Evolutionary conservation across 768 basidiomycete genomes (phyloP).

Genomic region (Tylopilus balloui): DNA sequence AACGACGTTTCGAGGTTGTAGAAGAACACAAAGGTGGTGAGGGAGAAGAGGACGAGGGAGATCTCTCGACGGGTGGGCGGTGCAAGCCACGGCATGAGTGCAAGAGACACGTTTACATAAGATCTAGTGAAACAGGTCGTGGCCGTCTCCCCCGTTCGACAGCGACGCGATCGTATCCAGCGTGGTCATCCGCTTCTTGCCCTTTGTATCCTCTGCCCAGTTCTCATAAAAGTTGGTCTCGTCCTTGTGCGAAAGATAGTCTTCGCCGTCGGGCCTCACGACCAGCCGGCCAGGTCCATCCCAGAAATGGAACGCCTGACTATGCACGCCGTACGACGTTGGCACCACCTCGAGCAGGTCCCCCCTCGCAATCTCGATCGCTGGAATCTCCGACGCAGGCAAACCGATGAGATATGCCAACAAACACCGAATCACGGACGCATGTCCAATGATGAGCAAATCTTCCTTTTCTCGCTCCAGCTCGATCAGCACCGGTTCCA

Average conservation of each 20-base stretch:
- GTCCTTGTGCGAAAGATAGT: conserved; percentile 42
- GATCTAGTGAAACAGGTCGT: conserved; percentile 6
- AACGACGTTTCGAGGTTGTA: conserved; percentile 71
- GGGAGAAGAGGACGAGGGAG: conserved; percentile 59
- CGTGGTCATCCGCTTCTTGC: conserved; percentile 44
- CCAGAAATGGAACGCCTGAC: conserved; percentile 90
- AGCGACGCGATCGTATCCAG: conserved; percentile 28
- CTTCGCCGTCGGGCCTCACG: conserved; percentile 32
- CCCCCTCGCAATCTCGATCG: conserved; percentile 93
- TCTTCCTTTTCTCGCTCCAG: conserved; percentile 93
- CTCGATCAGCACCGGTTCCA: conserved; percentile 92
- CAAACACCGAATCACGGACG: conserved; percentile 95
- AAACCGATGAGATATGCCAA: conserved; percentile 91
- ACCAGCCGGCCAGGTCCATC: conserved; percentile 72
- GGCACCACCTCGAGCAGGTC: conserved; percentile 93
- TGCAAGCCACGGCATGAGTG: conserved; percentile 53
- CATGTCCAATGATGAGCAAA: conserved; percentile 93
- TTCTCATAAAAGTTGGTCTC: conserved; percentile 86
- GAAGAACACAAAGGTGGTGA: conserved; percentile 63
- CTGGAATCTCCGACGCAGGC: conserved; percentile 93
- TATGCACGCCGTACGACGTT: conserved; percentile 85
- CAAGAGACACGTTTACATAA: not conserved
- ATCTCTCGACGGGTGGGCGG: conserved; percentile 73
- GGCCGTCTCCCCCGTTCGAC: conserved; percentile 10
- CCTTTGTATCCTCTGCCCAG: conserved; percentile 72